Evolutionary conservation across 208 protist species (phyloP).

Genomic region (Wallacemonas sp.): DNA sequence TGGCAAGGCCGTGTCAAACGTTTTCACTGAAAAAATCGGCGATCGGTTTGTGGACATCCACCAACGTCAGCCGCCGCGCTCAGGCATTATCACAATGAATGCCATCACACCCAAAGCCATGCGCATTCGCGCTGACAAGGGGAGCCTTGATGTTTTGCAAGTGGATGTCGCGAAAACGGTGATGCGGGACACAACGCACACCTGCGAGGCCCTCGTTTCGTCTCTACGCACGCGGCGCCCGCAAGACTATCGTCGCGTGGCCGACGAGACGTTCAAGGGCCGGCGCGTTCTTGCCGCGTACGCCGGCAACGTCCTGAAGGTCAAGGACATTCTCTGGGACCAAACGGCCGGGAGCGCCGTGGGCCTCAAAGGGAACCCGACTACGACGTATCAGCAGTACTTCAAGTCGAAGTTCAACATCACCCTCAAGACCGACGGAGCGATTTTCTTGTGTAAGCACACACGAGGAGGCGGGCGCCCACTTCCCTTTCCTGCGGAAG

Average conservation of each 20-base stretch:
- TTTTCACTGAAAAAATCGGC: slow-evolving; percentile 20
- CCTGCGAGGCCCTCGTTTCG: slow-evolving; percentile 12
- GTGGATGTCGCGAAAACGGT: slow-evolving; percentile 26
- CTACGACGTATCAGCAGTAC: slow-evolving; percentile 33
- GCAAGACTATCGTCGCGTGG: neutral
- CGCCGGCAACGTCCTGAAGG: slow-evolving; percentile 26
- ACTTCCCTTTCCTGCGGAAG: slow-evolving; percentile 34
- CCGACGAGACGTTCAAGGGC: slow-evolving; percentile 10
- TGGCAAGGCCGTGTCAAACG: slow-evolving; percentile 9
- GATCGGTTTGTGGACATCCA: slow-evolving; percentile 22
- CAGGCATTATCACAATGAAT: slow-evolving; percentile 27
- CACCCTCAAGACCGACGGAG: slow-evolving; percentile 16
- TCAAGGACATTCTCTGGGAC: slow-evolving; percentile 20
- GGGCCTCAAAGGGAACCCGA: slow-evolving; percentile 14
- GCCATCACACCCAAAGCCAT: slow-evolving; percentile 25
- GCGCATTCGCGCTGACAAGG: slow-evolving; percentile 5
- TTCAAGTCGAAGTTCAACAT: slow-evolving; percentile 38
- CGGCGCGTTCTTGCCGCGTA: slow-evolving; percentile 18
- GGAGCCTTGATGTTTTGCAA: slow-evolving; percentile 27
- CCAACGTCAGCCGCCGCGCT: neutral
- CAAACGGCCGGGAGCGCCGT: slow-evolving; percentile 9
- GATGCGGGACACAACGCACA: slow-evolving; percentile 2
- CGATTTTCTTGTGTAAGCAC: slow-evolving; percentile 22
- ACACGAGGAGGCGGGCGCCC: slow-evolving; percentile 12
- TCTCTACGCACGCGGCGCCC: neutral